Percentiles rank a stretch among this genome's conserved stretches.
phyloP scores from a whole-genome alignment of 2,329 filamentous ascomycete species.

The Acephala macrosclerotiorum region DNA sequence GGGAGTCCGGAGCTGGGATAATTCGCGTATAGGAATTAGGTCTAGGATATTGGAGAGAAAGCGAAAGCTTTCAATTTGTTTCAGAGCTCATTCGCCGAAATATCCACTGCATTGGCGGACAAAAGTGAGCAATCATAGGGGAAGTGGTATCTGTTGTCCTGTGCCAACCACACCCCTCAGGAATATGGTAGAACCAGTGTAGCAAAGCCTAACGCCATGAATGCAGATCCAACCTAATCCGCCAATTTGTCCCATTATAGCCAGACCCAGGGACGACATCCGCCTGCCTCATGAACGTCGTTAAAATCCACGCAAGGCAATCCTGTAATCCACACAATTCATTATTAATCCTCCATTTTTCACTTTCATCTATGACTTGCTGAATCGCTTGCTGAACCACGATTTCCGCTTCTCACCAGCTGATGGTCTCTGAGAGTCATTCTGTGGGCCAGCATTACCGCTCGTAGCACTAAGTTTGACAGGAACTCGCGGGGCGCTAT shows the following conservation, averaged over 20 bases:
- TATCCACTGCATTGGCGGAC: not conserved
- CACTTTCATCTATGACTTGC: constrained; percentile 57
- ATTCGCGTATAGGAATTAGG: not conserved
- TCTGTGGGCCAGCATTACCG: constrained; percentile 29
- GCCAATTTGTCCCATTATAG: constrained; percentile 23
- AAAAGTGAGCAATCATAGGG: constrained; percentile 8
- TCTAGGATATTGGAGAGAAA: not conserved
- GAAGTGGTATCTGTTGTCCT: constrained; percentile 6
- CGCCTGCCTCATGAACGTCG: constrained; percentile 26
- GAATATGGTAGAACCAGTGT: constrained; percentile 1
- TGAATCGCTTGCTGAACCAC: constrained; percentile 87
- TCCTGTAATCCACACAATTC: constrained; percentile 2
- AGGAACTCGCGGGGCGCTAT: constrained; percentile 34
- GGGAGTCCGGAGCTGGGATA: not conserved
- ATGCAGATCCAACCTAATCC: constrained; percentile 34
- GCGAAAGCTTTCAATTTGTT: not conserved
- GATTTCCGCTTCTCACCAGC: constrained; percentile 80
- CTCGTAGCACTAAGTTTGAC: constrained; percentile 41
- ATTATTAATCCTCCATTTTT: constrained; percentile 6
- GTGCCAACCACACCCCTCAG: constrained; percentile 1
- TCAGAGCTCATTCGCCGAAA: not conserved
- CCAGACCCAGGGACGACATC: constrained; percentile 20
- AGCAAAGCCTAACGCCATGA: constrained; percentile 24
- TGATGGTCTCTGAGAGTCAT: constrained; percentile 19
- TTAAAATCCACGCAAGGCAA: constrained; percentile 19